phyloP scores from a whole-genome alignment of 2,329 filamentous ascomycete genomes.

The Sporothrix phasma region DNA sequence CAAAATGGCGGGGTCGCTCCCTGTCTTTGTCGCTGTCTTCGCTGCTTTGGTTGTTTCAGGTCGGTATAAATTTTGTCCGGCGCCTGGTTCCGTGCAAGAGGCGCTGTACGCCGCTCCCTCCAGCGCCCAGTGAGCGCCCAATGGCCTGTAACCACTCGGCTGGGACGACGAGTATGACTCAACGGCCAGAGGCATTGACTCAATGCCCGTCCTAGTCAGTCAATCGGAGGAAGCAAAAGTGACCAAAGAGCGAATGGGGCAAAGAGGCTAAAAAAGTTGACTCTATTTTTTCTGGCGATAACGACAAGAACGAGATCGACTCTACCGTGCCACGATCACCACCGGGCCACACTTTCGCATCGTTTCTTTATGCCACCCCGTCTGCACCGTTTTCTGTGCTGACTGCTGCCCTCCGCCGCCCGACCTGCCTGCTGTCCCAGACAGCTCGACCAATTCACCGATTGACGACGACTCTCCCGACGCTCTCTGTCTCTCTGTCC shows the following conservation, averaged over 20 bases:
- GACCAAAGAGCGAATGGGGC: background rate
- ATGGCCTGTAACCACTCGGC: background rate
- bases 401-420: slow-evolving; percentile 5
- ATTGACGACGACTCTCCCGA: background rate
- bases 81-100: background rate
- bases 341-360: background rate
- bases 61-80: slow-evolving; percentile 14
- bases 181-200: background rate
- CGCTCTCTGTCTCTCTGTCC: too few species aligned
- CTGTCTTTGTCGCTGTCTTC: background rate
- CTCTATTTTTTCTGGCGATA: slow-evolving; percentile 9
- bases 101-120: background rate
- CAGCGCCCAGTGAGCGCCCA: background rate
- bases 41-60: background rate
- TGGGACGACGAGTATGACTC: background rate
- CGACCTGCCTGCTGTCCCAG: background rate
- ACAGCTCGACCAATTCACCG: background rate
- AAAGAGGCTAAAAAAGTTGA: slow-evolving; percentile 2
- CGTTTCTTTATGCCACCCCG: slow-evolving; percentile 6
- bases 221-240: background rate
- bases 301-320: background rate
- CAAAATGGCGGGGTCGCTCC: background rate
- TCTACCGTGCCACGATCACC: background rate
- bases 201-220: too few species aligned
- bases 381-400: slow-evolving; percentile 5